These are phyloP conservation scores for Helotiales sp. DNA, from an alignment of 2,329 filamentous ascomycete species.

Conservation along the genomic window DNA sequence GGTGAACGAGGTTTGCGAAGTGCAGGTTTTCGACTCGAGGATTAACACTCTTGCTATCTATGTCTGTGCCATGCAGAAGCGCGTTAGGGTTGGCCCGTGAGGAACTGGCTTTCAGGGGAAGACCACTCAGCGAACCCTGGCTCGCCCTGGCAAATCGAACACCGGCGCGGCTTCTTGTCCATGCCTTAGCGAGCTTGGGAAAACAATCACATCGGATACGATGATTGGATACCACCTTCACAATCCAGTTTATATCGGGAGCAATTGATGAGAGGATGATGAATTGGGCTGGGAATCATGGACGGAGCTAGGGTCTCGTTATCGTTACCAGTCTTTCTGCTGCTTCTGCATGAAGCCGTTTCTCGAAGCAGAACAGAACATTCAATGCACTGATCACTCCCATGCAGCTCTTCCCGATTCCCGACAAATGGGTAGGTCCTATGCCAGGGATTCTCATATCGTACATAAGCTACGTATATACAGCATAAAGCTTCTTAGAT, in stretches of 20 bases:
- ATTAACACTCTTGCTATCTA: conserved; percentile 4
- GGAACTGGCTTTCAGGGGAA: background rate
- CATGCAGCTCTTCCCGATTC: background rate
- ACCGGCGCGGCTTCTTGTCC: background rate
- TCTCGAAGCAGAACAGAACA: conserved; percentile 1
- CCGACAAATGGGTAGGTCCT: background rate
- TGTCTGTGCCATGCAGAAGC: conserved; percentile 1
- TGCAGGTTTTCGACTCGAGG: conserved; percentile 15
- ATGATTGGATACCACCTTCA: background rate
- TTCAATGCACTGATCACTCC: conserved; percentile 4
- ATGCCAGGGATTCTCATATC: background rate
- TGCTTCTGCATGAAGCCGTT: background rate
- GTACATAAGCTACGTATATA: conserved; percentile 1
- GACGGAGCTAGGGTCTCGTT: background rate
- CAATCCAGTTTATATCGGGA: background rate
- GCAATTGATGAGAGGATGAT: background rate
- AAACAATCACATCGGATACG: background rate
- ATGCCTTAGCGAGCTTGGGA: background rate
- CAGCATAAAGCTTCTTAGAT: conserved; percentile 13
- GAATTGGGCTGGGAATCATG: background rate
- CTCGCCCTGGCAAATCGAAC: background rate
- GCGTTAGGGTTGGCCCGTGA: background rate
- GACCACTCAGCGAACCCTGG: background rate
- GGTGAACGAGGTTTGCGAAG: background rate
- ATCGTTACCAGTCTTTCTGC: background rate